These are phyloP conservation scores for Leucocoprinus birnbaumii DNA, from an alignment of 768 basidiomycete genomes.

Conservation along the genomic window DNA sequence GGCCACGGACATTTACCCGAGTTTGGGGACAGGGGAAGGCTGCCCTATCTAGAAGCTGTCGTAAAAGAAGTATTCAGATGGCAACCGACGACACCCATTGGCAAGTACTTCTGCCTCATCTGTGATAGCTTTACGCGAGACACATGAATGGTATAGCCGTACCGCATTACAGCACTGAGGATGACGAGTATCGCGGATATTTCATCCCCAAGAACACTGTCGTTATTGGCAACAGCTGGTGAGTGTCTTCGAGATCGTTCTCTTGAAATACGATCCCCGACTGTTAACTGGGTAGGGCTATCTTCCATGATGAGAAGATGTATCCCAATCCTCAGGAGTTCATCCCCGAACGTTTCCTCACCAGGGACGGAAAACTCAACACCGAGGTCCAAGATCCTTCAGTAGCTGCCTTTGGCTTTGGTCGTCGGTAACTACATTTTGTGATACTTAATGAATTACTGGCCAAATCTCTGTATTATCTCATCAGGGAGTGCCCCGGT, in stretches of 20 bases:
- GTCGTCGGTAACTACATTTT: neutral
- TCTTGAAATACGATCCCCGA: too few relatives aligned
- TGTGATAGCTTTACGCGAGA: too few relatives aligned
- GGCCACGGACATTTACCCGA: conserved; percentile 8
- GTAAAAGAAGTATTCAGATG: conserved; percentile 17
- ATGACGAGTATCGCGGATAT: neutral
- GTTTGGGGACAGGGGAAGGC: conserved; percentile 10
- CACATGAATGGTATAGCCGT: neutral
- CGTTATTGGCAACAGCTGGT: conserved; percentile 14
- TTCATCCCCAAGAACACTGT: neutral
- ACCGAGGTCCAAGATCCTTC: neutral
- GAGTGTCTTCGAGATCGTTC: neutral
- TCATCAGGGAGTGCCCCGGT: neutral
- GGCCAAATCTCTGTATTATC: too few relatives aligned
- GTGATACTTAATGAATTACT: too few relatives aligned
- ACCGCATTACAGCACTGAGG: neutral
- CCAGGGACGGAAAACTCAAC: conserved; percentile 2
- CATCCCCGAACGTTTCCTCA: conserved; percentile 14
- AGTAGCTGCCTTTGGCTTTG: conserved; percentile 10
- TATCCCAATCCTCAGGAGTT: conserved; percentile 12
- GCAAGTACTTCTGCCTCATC: neutral
- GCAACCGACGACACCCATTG: conserved; percentile 17
- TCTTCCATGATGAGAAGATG: conserved; percentile 11
- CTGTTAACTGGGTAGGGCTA: conserved; percentile 4
- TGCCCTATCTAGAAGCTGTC: conserved; percentile 15